Evolutionary conservation across 305 asterid species (phyloP), one percentile per base, ranked within the genome.

Genomic region (Caryopteris hybrid): DNA sequence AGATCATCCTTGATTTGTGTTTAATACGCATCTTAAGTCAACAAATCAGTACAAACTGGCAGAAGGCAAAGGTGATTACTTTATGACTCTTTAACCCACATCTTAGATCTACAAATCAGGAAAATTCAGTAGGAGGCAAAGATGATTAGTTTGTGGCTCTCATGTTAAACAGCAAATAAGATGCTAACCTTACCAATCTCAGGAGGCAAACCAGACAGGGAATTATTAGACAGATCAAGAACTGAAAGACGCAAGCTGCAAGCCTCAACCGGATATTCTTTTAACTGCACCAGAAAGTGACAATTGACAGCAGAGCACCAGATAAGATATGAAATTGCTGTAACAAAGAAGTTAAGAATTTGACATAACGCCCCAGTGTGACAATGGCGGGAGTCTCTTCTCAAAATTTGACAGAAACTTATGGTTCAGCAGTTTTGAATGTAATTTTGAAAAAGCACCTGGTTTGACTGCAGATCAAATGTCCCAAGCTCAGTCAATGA

Each of bases 381-480:
- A 47, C 22, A 74, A 39, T 17, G 42, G 48, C 47, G 64, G 34
- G 42, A 59, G 38, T 66, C 21, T 63, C 62, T 54, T 18, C 56
- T 29, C 41, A 7, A 18, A 59, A 12, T 69, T 25, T 27, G 11
- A 45, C 56, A 54, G 45, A 38, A 63, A 52, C 16, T 69, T 64
- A 45, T 54, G 36, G 54, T 60, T 27, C 48, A 63, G 62, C 8
- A 70, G 64, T 39, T 61, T 58, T 31, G 14, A 58, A 54, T 41
- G 60, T 20, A 52, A 74, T 11, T 47, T 58, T 71, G 46, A 43
- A 55, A 38, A 75, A 21, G 16, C 64, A 94, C 99, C 98, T 87
- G 92, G 79, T 94, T 94, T 73, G 98, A 91, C 74, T 91, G 99
- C 81, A 94, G 90, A 85, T 94, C 93, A 80, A 94, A 88, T 76